Conservation (phyloP, 768 basidiomycete genomes). For the Leccinum arenicola region DNA sequence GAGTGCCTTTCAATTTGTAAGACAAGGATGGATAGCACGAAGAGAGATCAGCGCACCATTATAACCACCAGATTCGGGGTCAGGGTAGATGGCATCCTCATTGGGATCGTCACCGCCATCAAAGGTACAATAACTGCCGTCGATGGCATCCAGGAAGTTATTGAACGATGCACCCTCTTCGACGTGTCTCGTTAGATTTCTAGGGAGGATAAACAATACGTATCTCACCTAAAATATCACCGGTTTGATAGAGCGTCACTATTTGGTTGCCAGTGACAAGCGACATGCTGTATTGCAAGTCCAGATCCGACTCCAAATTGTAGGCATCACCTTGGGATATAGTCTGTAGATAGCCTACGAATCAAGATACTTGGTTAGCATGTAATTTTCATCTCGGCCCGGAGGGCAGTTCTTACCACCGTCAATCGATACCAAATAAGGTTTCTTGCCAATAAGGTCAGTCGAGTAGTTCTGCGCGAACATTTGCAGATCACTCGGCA, state of each 20-base stretch:
- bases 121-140: slow-evolving; percentile 36
- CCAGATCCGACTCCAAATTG: slow-evolving; percentile 32
- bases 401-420: slow-evolving; percentile 26
- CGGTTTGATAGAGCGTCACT: slow-evolving; percentile 34
- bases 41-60: slow-evolving; percentile 12
- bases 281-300: slow-evolving; percentile 33
- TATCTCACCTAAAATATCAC: slow-evolving; percentile 26
- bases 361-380: neutral
- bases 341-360: slow-evolving; percentile 28
- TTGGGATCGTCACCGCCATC: slow-evolving; percentile 34
- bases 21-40: neutral
- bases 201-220: neutral
- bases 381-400: neutral
- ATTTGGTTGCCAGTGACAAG: slow-evolving; percentile 28
- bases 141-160: slow-evolving; percentile 39
- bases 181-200: neutral
- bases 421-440: slow-evolving; percentile 33
- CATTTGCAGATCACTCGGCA: slow-evolving; percentile 31
- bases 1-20: slow-evolving; percentile 12
- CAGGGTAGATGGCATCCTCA: slow-evolving; percentile 29
- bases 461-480: slow-evolving; percentile 26
- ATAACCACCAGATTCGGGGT: slow-evolving; percentile 16
- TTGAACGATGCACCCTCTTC: slow-evolving; percentile 34
- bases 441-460: slow-evolving; percentile 24
- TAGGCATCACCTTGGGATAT: slow-evolving; percentile 6